Conservation (phyloP, 2,329 filamentous ascomycete genomes). For the Cladosporium colombiae region DNA sequence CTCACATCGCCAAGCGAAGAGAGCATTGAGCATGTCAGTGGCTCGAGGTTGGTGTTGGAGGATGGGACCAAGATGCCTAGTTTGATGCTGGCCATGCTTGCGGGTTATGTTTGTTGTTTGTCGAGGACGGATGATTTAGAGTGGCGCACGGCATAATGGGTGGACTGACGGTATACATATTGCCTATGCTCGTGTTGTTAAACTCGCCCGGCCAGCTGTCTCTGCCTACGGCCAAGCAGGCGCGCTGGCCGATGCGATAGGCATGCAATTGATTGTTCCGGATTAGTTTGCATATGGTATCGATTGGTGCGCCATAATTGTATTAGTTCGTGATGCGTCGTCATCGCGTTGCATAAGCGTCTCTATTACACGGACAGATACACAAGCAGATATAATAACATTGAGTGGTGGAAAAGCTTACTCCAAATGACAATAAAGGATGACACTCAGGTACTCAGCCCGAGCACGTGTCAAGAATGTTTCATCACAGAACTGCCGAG, state of each 20-base stretch:
- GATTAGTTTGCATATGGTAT: not conserved
- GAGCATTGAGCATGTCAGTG: conserved; percentile 43
- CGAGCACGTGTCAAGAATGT: not conserved
- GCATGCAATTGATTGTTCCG: not conserved
- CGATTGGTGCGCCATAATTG: not conserved
- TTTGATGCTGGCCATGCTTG: conserved; percentile 19
- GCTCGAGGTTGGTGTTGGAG: conserved; percentile 49
- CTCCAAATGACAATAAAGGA: not conserved
- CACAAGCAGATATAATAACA: not conserved
- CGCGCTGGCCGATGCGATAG: not conserved
- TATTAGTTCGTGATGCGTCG: not conserved
- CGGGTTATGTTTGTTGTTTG: not conserved
- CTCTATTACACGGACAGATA: not conserved
- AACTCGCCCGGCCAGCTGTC: not conserved
- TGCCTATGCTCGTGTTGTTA: not conserved
- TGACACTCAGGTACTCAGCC: not conserved
- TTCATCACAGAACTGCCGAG: conserved; percentile 1
- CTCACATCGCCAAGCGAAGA: conserved; percentile 37
- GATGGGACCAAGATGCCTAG: conserved; percentile 49
- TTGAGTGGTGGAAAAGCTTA: not conserved
- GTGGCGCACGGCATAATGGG: not conserved
- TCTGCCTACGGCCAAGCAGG: conserved; percentile 1
- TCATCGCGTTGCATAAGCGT: not conserved
- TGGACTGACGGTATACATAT: not conserved
- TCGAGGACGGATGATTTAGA: not conserved